A percentile compares a stretch with the other conserved stretches of the same genome.
Conservation (phyloP, 176 grass and related monocot genomes). For the Melocanna baccifera region DNA sequence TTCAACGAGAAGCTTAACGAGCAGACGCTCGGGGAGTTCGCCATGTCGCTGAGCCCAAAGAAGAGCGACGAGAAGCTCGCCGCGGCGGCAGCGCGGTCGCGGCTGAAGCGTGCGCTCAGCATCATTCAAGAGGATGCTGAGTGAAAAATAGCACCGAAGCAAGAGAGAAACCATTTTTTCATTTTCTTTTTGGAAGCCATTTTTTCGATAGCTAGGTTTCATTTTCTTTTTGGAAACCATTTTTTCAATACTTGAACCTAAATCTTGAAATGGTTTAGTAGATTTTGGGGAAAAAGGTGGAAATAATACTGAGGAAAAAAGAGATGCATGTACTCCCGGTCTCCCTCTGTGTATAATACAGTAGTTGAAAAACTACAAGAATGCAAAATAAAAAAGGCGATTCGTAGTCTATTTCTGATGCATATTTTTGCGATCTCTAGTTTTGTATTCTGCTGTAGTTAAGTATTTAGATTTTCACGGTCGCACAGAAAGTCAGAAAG, state of each 20-base stretch:
- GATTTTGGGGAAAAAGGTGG: neutral
- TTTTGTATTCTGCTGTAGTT: neutral
- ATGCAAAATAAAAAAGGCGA: neutral
- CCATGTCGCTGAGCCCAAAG: neutral
- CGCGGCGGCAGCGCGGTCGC: neutral
- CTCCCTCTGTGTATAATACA: neutral
- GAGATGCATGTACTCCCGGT: neutral
- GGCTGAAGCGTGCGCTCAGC: slow-evolving; percentile 40
- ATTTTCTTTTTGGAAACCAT: neutral
- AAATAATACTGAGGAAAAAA: neutral
- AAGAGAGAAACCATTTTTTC: neutral
- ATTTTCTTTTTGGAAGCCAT: neutral
- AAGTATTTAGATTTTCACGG: neutral
- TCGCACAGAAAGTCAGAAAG: too few species aligned
- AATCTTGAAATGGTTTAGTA: neutral
- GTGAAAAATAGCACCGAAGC: neutral
- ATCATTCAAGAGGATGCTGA: slow-evolving; percentile 48
- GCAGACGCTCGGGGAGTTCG: slow-evolving; percentile 38
- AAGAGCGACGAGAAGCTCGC: neutral
- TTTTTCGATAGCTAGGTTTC: neutral
- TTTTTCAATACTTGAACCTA: neutral
- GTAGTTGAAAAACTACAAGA: neutral
- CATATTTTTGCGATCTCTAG: neutral
- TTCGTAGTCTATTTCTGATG: neutral
- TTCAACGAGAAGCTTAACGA: slow-evolving; percentile 50